phyloP scores from a whole-genome alignment of 2,329 filamentous ascomycete species.

The Zasmidium cellare region DNA sequence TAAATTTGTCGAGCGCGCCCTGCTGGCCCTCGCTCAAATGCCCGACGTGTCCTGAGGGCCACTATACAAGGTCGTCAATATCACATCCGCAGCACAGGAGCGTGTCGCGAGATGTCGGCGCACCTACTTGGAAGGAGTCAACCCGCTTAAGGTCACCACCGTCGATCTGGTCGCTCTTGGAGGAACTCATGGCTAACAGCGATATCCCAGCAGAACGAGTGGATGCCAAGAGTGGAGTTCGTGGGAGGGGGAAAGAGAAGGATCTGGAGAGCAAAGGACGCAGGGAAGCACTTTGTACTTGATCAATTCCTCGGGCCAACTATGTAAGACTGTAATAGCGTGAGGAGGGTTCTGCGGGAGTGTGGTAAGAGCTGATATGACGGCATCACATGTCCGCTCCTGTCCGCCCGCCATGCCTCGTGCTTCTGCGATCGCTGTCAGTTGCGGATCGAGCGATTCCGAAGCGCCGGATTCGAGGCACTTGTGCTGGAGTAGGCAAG shows the following conservation, averaged over 20 bases:
- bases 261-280: neutral
- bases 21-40: constrained; percentile 72
- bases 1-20: constrained; percentile 69
- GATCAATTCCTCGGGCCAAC: neutral
- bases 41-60: constrained; percentile 76
- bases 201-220: neutral
- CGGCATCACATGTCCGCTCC: neutral
- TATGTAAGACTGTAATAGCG: neutral
- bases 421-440: neutral
- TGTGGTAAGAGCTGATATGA: neutral
- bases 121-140: constrained; percentile 32
- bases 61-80: constrained; percentile 40
- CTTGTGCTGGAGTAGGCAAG: neutral
- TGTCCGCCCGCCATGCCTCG: neutral
- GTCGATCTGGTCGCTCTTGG: constrained; percentile 8
- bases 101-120: constrained; percentile 1
- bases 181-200: neutral
- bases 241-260: neutral
- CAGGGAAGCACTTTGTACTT: neutral
- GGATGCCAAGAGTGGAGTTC: neutral
- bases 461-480: neutral
- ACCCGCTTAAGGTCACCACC: constrained; percentile 29
- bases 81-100: neutral
- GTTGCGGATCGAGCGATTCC: neutral
- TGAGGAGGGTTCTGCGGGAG: neutral